Conservation (phyloP, 148 eudicot genomes). For the Bassia scoparia region DNA sequence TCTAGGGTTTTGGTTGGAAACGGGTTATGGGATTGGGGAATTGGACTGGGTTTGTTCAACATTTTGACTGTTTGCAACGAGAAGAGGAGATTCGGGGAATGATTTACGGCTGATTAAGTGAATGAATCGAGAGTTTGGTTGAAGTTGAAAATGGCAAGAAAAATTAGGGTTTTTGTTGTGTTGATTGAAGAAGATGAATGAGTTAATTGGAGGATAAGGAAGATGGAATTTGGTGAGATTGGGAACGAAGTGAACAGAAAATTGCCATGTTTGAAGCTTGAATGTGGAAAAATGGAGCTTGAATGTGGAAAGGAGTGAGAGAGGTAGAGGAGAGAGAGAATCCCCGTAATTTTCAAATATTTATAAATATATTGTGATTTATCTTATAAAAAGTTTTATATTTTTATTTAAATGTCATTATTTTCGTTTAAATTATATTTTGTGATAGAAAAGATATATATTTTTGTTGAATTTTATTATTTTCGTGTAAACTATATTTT, state of each 20-base stretch:
- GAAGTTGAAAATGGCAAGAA: conserved; percentile 33
- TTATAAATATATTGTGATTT: too few species aligned
- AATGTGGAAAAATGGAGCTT: conserved; percentile 29
- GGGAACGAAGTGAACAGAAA: conserved; percentile 35
- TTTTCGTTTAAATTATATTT: too few species aligned
- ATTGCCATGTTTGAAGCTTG: conserved; percentile 53
- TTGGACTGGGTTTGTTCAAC: conserved; percentile 11
- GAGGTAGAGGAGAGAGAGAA: too few species aligned
- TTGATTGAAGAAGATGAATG: not conserved
- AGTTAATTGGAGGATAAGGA: conserved; percentile 9
- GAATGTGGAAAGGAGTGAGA: too few species aligned
- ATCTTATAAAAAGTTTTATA: too few species aligned
- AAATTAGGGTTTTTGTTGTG: conserved; percentile 24
- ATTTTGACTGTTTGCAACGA: not conserved
- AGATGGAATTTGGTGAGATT: conserved; percentile 14
- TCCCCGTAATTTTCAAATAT: too few species aligned
- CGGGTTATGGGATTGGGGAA: conserved; percentile 3
- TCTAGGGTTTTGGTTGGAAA: conserved; percentile 12
- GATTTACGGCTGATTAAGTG: conserved; percentile 19
- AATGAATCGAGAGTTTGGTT: conserved; percentile 15
- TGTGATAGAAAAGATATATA: too few species aligned
- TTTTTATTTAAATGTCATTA: too few species aligned
- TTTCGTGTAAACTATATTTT: too few species aligned
- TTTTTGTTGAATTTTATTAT: too few species aligned
- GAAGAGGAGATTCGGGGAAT: conserved; percentile 24